These are phyloP conservation scores for Microbotryum silenes-acaulis DNA, from an alignment of 1,284 basidiomycete species.

Conservation along the genomic window DNA sequence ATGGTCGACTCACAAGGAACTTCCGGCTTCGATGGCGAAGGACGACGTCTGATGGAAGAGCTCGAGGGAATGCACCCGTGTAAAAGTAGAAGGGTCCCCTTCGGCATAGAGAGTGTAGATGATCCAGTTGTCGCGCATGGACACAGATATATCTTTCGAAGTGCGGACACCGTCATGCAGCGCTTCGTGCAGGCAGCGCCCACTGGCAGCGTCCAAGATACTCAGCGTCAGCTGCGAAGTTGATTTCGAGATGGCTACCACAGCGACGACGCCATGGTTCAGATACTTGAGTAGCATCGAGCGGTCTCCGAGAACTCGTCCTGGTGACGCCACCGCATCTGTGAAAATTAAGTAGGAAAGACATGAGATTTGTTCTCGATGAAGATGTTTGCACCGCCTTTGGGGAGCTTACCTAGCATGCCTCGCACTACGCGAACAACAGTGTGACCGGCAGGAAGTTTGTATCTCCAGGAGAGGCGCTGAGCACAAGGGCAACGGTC, in stretches of 20 bases:
- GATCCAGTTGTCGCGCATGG: conserved; percentile 73
- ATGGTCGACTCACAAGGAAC: too few relatives aligned
- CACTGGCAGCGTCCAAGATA: conserved; percentile 69
- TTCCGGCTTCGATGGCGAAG: too few relatives aligned
- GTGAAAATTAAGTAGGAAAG: conserved; percentile 4
- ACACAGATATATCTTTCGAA: background rate
- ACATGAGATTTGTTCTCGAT: too few relatives aligned
- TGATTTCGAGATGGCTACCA: conserved; percentile 50
- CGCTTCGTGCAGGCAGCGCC: conserved; percentile 37
- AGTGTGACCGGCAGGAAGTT: too few relatives aligned
- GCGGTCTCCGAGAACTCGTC: conserved; percentile 77
- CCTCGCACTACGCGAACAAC: too few relatives aligned
- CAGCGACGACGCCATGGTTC: conserved; percentile 67
- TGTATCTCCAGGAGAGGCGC: too few relatives aligned
- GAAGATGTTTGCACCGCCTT: too few relatives aligned
- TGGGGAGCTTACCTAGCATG: too few relatives aligned
- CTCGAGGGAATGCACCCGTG: conserved; percentile 58
- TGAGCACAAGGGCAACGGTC: too few relatives aligned
- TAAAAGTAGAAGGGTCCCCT: conserved; percentile 10
- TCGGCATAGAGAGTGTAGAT: conserved; percentile 59
- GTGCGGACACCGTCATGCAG: too few relatives aligned
- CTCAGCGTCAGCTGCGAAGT: conserved; percentile 52
- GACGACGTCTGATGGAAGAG: conserved; percentile 45
- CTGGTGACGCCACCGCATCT: conserved; percentile 58
- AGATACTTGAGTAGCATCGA: conserved; percentile 90